A percentile compares a stretch with the other conserved stretches of the same genome.
phyloP scores from a whole-genome alignment of 2,329 filamentous ascomycete species.

The Ophiocordyceps camponoti-floridani region DNA sequence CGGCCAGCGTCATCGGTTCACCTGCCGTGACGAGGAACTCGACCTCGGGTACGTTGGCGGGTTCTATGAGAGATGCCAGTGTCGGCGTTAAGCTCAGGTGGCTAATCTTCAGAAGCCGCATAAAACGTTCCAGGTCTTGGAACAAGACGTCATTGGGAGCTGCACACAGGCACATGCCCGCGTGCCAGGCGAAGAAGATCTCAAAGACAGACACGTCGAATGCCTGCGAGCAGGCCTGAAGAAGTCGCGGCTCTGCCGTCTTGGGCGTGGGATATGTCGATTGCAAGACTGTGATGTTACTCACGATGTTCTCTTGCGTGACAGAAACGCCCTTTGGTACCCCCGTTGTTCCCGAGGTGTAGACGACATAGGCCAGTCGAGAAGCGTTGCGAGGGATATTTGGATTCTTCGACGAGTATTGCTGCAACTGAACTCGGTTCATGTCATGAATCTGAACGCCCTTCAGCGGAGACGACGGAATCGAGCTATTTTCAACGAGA shows the following conservation, averaged over 20 bases:
- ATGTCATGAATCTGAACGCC: conserved; percentile 16
- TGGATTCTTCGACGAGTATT: conserved; percentile 18
- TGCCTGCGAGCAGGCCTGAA: conserved; percentile 70
- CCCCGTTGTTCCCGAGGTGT: conserved; percentile 71
- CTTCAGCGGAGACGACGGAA: conserved; percentile 3
- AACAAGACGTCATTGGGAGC: conserved; percentile 59
- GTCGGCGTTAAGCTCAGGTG: conserved; percentile 79
- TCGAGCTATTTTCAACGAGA: conserved; percentile 18
- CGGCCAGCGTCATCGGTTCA: conserved; percentile 57
- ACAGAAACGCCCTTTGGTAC: conserved; percentile 65
- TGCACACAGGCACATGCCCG: conserved; percentile 63
- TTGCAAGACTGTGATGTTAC: conserved; percentile 52
- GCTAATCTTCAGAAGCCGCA: conserved; percentile 46
- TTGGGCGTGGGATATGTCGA: conserved; percentile 42
- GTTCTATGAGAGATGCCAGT: conserved; percentile 58
- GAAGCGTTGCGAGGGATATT: conserved; percentile 20
- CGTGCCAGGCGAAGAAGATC: conserved; percentile 70
- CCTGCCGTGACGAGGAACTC: conserved; percentile 66
- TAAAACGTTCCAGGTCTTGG: conserved; percentile 48
- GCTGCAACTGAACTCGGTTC: conserved; percentile 8
- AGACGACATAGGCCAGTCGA: conserved; percentile 58
- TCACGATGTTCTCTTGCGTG: conserved; percentile 57
- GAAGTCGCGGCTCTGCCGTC: conserved; percentile 32
- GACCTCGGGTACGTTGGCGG: conserved; percentile 49
- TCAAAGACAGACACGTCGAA: conserved; percentile 86